phyloP scores from a whole-genome alignment of 768 basidiomycete genomes.

The Russula foetens region DNA sequence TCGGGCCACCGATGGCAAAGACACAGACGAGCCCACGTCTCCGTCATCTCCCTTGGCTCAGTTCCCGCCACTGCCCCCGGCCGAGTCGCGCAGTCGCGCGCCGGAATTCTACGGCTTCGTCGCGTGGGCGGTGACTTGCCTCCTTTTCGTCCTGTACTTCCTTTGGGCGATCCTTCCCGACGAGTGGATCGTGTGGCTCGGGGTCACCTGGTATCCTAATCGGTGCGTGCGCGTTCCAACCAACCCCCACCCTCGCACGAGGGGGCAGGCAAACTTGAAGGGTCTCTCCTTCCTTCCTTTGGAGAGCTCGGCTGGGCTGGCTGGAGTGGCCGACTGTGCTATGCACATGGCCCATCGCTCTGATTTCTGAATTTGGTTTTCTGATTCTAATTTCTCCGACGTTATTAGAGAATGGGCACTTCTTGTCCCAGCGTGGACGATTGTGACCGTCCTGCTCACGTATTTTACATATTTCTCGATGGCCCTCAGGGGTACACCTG shows the following conservation, averaged over 20 bases:
- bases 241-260: no score
- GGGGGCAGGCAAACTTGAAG: neutral
- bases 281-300: no score
- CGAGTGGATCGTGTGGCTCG: slow-evolving; percentile 51
- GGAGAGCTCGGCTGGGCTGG: no score
- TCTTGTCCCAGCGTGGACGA: slow-evolving; percentile 69
- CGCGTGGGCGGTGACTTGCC: slow-evolving; percentile 69
- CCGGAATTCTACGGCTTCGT: slow-evolving; percentile 90
- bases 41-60: slow-evolving; percentile 41
- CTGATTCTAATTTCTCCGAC: neutral
- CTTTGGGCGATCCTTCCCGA: slow-evolving; percentile 81
- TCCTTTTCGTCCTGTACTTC: slow-evolving; percentile 61
- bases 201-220: slow-evolving; percentile 83
- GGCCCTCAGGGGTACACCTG: slow-evolving; percentile 62
- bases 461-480: slow-evolving; percentile 73
- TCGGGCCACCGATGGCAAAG: neutral
- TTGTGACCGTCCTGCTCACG: slow-evolving; percentile 62
- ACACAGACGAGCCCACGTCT: slow-evolving; percentile 10
- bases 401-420: slow-evolving; percentile 72
- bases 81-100: slow-evolving; percentile 53
- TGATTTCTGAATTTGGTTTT: no score
- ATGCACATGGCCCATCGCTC: no score
- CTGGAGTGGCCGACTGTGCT: no score
- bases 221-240: slow-evolving; percentile 43
- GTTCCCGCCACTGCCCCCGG: slow-evolving; percentile 35